Conservation (phyloP, 495 filamentous ascomycete genomes). For the Hypoxylon rickii region DNA sequence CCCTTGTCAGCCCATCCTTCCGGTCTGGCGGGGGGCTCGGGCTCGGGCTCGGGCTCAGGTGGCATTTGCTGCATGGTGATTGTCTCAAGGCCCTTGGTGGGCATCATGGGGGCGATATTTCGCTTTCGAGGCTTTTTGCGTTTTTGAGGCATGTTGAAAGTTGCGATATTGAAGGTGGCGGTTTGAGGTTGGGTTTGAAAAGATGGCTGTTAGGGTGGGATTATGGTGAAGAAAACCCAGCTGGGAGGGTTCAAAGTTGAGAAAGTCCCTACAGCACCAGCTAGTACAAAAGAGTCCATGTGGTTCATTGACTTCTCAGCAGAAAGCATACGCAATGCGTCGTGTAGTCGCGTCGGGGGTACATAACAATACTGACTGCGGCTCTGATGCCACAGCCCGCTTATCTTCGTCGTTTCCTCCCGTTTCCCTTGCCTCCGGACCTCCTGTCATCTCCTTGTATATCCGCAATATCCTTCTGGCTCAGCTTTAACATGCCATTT, state of each 20-base stretch:
- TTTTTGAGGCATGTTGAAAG: not conserved
- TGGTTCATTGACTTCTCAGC: too few species aligned
- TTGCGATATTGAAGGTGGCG: not conserved
- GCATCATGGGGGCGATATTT: not conserved
- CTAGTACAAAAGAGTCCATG: not conserved
- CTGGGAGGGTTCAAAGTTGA: too few species aligned
- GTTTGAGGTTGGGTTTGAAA: not conserved
- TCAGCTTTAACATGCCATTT: constrained; percentile 78
- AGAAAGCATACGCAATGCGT: too few species aligned
- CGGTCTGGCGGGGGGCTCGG: not conserved
- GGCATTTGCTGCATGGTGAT: not conserved
- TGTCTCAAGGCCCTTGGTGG: not conserved
- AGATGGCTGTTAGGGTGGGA: not conserved
- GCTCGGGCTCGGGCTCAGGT: not conserved
- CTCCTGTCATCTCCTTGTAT: constrained; percentile 58
- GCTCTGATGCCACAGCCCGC: not conserved
- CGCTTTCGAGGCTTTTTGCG: not conserved
- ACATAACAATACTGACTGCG: too few species aligned
- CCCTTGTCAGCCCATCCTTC: not conserved
- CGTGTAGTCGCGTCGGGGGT: too few species aligned
- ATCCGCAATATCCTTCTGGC: constrained; percentile 70
- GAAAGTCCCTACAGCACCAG: too few species aligned
- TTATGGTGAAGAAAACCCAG: too few species aligned
- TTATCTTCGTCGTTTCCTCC: constrained; percentile 39
- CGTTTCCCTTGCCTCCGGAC: constrained; percentile 32